Evolutionary conservation across 225 moss, liverwort and hornwort genomes (phyloP), one percentile per base, ranked within the genome.

Genomic region (Sphagnum contortum): DNA sequence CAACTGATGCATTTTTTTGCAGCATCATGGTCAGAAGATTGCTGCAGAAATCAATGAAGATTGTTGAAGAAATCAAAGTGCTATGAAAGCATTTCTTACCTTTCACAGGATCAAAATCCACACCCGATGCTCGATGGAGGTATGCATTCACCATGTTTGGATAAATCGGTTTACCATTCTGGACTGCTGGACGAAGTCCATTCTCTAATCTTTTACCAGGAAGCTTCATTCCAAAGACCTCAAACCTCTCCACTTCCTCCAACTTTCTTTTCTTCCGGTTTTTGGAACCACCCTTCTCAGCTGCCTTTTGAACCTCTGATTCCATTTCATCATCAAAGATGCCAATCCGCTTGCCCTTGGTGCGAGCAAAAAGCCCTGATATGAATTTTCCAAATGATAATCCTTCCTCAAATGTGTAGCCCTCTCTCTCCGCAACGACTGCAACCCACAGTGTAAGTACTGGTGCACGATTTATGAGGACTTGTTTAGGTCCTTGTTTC

Each of bases 391-490:
- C 85, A 3, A 82, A 85, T 3, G 78, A 81, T n/a, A 85, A 75
- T 3, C 81, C 85, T 64, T 85, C 82, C 46, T 85, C 82, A 45
- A 85, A 85, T 5, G 73, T 85, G 29, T 78, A 85, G 5, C 85
- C 85, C 68, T 85, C 76, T 3, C 79, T 70, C 79, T 85, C 81
- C 12, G 76, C 85, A 64, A 82, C 85, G 3, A 81, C 85, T 9
- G 82, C 79, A 4, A 85, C 85, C 85, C 85, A 85, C 81, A 85
- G 53, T 45, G 82, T 85, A 4, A 85, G 79, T 51, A 85, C 85
- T 6, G 85, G 82, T 7, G 85, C 81, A 55, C 85, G 73, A 66
- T 85, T 85, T 49, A 85, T 76, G 59, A 73, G 76, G 64, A 85
- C 76, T 76, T 85, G 29, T 29, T 29, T 29, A 29, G 29, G 29